Evolutionary conservation across 331 rosid species (phyloP).

Genomic region (Malus hybrid): DNA sequence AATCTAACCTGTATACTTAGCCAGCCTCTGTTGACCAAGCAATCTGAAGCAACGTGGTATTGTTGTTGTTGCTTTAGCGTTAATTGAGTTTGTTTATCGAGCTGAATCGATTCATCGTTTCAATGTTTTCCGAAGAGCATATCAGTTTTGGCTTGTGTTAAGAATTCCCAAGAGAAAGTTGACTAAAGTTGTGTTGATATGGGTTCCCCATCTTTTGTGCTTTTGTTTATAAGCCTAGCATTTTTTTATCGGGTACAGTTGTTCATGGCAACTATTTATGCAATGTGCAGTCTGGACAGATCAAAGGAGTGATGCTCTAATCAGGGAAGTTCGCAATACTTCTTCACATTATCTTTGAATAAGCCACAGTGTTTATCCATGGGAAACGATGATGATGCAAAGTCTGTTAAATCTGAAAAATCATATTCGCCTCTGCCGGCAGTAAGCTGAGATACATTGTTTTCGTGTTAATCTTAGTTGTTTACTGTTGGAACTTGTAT

Average conservation of each 20-base stretch:
- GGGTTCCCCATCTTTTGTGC: neutral
- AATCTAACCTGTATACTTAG: neutral
- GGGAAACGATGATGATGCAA: constrained; percentile 76
- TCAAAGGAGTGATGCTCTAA: neutral
- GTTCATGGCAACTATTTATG: constrained; percentile 1
- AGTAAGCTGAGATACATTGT: constrained; percentile 37
- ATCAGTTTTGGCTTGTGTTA: no score
- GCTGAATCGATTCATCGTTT: no score
- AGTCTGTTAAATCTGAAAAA: constrained; percentile 54
- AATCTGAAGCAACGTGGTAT: neutral
- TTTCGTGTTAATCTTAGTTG: neutral
- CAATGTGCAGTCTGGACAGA: neutral
- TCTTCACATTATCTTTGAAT: neutral
- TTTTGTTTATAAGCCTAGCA: neutral
- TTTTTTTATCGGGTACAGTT: neutral
- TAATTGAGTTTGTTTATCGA: neutral
- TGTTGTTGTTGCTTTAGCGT: neutral
- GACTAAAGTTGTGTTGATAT: neutral
- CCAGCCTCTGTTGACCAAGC: neutral
- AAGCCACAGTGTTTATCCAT: constrained; percentile 25
- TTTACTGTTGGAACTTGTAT: neutral
- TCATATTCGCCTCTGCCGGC: constrained; percentile 51
- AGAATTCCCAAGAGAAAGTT: neutral
- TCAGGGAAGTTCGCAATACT: neutral
- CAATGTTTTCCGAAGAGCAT: no score